Evolutionary conservation across 2,329 filamentous ascomycete species (phyloP), one percentile per base, ranked within the genome.

Genomic region (Cladosporium sp.): DNA sequence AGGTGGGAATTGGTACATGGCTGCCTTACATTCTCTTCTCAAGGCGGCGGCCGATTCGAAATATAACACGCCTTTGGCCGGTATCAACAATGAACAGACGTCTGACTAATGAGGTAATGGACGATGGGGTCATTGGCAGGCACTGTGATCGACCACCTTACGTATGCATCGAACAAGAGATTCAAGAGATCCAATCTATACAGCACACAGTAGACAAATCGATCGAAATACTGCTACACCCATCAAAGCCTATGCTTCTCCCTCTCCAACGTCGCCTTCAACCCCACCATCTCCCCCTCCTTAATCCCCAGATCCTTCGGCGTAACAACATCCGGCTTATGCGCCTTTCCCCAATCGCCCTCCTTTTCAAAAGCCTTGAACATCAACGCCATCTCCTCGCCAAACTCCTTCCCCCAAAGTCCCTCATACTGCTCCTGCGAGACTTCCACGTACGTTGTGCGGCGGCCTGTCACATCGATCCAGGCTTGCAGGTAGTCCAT

Each of bases 321-420:
- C 30, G 42, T 38, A 18, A 55, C 42, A n/a, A 57, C 43, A 19
- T 55, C 47, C 19, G 17, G 19, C 9, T 15, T 17, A 27, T 52
- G 36, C 15, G 45, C 19, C 17, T 22, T 42, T 3, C 39, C 43
- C 55, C 55, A 55, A 30, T 55, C 55, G 9, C 36, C 39, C 43
- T 50, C 45, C 12, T 38, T 8, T 30, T 54, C 53, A 22, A 39
- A 49, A 12, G 37, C 38, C 17, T 45, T 40, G n/a, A 55, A 54
- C 36, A 51, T 43, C 43, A 50, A n/a, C 13, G 43, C 51, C 50
- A 57, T 38, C 44, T 57, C 55, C 18, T 18, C 24, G 7, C 55
- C 55, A 29, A 39, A 41, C 5, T 37, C 39, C 36, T 40, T 40
- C 18, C 55, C 51, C 50, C 44, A 57, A 1, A 54, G 9, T 7